Conservation (phyloP, 2,329 filamentous ascomycete genomes). For the Fusarium pseudograminearum region DNA sequence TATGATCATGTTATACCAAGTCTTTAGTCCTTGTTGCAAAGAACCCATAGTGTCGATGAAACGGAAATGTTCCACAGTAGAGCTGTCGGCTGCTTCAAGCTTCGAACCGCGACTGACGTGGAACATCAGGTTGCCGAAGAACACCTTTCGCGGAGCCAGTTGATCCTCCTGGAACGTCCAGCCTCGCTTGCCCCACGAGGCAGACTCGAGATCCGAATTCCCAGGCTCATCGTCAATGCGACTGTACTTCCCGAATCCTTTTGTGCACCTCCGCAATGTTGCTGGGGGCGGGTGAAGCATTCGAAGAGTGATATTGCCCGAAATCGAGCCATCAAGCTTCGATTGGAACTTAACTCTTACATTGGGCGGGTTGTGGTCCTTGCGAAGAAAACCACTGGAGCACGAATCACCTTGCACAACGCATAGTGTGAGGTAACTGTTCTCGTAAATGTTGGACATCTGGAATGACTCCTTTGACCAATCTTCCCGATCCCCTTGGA, state of each 20-base stretch:
- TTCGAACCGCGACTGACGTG: accelerated
- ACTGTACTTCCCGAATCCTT: accelerated
- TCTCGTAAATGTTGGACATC: not conserved
- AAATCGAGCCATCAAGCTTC: accelerated
- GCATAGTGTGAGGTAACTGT: not conserved
- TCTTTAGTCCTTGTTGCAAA: accelerated
- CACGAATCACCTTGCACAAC: not conserved
- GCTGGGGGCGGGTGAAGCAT: accelerated
- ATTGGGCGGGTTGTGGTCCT: not conserved
- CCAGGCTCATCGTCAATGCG: not conserved
- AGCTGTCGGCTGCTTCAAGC: not conserved
- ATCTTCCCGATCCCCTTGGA: accelerated
- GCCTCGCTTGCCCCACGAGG: not conserved
- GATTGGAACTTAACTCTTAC: not conserved
- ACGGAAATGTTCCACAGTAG: accelerated
- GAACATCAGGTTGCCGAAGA: not conserved
- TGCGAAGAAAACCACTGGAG: not conserved
- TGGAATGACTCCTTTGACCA: not conserved
- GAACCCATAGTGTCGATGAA: accelerated
- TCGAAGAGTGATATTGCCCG: not conserved
- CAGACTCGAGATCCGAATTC: accelerated
- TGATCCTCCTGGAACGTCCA: not conserved
- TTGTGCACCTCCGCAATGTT: accelerated
- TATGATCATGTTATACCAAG: accelerated
- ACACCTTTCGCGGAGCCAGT: not conserved